A percentile compares a stretch with the other conserved stretches of the same genome.
phyloP scores from a whole-genome alignment of 164 flowering plant genomes.

The Santalum album region DNA sequence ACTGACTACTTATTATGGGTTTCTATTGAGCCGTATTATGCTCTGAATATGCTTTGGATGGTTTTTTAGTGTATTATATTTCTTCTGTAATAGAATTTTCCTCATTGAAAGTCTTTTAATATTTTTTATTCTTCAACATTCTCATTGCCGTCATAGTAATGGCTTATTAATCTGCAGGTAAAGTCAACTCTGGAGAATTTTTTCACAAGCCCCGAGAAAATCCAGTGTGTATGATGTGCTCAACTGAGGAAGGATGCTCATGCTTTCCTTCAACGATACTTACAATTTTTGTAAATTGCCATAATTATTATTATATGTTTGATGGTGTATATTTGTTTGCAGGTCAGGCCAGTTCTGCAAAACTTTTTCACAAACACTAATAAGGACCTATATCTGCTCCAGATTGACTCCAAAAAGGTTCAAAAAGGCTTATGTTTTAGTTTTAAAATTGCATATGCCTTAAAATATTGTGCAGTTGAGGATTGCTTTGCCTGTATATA shows the following conservation, averaged over 20 bases:
- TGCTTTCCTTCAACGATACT: neutral
- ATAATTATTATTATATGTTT: neutral
- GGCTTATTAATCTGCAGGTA: neutral
- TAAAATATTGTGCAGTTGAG: too few species aligned
- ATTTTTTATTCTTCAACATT: too few species aligned
- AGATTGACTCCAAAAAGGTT: slow-evolving; percentile 59
- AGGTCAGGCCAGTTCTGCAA: slow-evolving; percentile 52
- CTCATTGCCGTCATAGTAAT: neutral
- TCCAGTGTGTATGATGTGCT: neutral
- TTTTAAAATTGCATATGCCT: neutral
- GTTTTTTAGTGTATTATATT: too few species aligned
- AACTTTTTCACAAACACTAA: slow-evolving; percentile 46
- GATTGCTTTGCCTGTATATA: too few species aligned
- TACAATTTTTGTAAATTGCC: neutral
- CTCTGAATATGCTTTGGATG: too few species aligned
- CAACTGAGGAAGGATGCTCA: neutral
- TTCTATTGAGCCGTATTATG: too few species aligned
- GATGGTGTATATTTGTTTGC: slow-evolving; percentile 6
- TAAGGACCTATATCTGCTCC: slow-evolving; percentile 53
- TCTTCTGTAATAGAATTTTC: too few species aligned
- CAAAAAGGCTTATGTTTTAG: neutral
- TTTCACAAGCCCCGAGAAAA: neutral
- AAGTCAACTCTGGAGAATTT: neutral
- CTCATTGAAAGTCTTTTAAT: too few species aligned
- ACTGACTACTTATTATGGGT: too few species aligned